Conservation (phyloP, 2,329 filamentous ascomycete species). For the Alternaria sp. region DNA sequence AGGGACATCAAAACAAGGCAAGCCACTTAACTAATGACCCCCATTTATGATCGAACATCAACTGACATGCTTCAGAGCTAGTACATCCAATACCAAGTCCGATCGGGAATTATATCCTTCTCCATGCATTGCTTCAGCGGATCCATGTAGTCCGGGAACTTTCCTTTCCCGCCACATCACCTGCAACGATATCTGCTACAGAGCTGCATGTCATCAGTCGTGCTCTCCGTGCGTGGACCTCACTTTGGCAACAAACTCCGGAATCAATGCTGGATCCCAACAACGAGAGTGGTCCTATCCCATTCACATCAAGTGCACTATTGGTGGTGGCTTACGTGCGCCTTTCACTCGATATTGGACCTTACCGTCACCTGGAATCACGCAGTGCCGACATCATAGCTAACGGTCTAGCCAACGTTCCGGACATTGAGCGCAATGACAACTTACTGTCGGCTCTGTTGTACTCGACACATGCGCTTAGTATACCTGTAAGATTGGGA, state of each 20-base stretch:
- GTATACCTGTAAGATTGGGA: slow-evolving; percentile 64
- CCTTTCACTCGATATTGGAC: slow-evolving; percentile 58
- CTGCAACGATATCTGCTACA: slow-evolving; percentile 28
- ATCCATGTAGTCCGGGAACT: slow-evolving; percentile 43
- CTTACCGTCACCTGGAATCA: slow-evolving; percentile 55
- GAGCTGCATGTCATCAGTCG: slow-evolving; percentile 38
- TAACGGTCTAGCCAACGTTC: slow-evolving; percentile 50
- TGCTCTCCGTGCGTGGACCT: slow-evolving; percentile 48
- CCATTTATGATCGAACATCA: not conserved
- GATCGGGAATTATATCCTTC: slow-evolving; percentile 44
- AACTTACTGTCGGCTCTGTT: slow-evolving; percentile 61
- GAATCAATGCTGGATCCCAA: slow-evolving; percentile 50
- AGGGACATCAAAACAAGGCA: slow-evolving; percentile 21
- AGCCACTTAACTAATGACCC: not conserved
- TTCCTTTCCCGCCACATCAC: slow-evolving; percentile 32
- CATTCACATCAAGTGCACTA: slow-evolving; percentile 58
- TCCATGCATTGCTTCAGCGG: slow-evolving; percentile 42
- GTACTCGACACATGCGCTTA: slow-evolving; percentile 64
- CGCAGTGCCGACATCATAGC: slow-evolving; percentile 56
- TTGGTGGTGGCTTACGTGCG: slow-evolving; percentile 59
- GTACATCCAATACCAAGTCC: slow-evolving; percentile 42
- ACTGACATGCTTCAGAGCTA: slow-evolving; percentile 16
- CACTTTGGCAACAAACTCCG: slow-evolving; percentile 47
- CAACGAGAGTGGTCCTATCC: slow-evolving; percentile 49
- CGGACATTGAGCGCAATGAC: slow-evolving; percentile 59